Percentiles rank a stretch among this genome's conserved stretches.
Conservation (phyloP, 2,329 filamentous ascomycete species). For the Cordyceps farinosa region DNA sequence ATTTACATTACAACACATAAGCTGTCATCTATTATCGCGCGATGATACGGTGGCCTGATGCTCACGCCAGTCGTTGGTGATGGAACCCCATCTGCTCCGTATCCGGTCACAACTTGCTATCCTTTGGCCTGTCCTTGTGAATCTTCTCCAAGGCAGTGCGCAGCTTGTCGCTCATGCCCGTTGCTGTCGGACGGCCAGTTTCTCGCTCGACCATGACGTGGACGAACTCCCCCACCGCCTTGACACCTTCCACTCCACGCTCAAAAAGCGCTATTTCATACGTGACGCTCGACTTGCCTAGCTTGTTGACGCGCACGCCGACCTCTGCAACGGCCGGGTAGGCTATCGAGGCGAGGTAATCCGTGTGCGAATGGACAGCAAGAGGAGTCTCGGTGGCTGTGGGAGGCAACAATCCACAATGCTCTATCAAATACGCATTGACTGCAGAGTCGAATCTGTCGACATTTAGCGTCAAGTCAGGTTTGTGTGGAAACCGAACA, state of each 20-base stretch:
- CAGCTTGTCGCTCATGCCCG: constrained; percentile 61
- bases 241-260: constrained; percentile 66
- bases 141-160: constrained; percentile 58
- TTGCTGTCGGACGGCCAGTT: constrained; percentile 61
- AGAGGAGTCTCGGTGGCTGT: constrained; percentile 72
- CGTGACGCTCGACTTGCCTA: constrained; percentile 81
- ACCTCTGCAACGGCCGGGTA: constrained; percentile 83
- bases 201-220: constrained; percentile 84
- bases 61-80: neutral
- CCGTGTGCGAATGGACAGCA: constrained; percentile 79
- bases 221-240: constrained; percentile 79
- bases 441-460: constrained; percentile 79
- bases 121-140: constrained; percentile 15
- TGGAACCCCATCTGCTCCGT: neutral
- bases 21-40: no score
- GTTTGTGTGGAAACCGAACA: neutral
- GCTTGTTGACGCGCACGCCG: constrained; percentile 74
- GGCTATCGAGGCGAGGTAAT: constrained; percentile 77
- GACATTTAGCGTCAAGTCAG: neutral
- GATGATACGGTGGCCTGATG: no score
- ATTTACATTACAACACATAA: neutral
- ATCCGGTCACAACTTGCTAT: constrained; percentile 19
- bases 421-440: constrained; percentile 80
- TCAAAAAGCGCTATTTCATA: constrained; percentile 90
- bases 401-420: constrained; percentile 70